Evolutionary conservation across 768 basidiomycete species (phyloP).

Genomic region (Tricholoma matsutake): DNA sequence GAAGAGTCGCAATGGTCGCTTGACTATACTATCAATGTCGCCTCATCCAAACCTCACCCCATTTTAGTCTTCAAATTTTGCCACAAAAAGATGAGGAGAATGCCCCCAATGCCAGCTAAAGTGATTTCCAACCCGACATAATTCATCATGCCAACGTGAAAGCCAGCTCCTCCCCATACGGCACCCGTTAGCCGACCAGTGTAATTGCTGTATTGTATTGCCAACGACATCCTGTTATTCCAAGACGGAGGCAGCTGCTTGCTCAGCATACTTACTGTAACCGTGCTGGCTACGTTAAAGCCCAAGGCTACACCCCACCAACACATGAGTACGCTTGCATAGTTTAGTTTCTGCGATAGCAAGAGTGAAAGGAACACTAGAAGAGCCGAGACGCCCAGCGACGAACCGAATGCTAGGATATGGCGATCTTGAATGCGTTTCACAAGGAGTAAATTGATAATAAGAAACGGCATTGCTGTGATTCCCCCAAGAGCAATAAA

Average conservation of each 20-base stretch:
- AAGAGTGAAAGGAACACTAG: constrained; percentile 49
- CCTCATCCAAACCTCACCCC: constrained; percentile 32
- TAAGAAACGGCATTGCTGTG: constrained; percentile 62
- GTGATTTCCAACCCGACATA: constrained; percentile 60
- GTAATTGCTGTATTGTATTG: constrained; percentile 70
- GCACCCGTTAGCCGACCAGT: constrained; percentile 63
- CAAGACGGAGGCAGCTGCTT: constrained; percentile 65
- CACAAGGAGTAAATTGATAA: constrained; percentile 55
- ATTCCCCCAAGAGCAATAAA: constrained; percentile 68
- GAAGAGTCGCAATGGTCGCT: no score
- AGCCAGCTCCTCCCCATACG: constrained; percentile 65
- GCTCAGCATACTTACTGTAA: constrained; percentile 61
- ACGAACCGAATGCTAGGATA: constrained; percentile 50
- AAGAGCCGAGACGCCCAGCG: constrained; percentile 50
- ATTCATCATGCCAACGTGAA: constrained; percentile 55
- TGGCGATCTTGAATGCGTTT: constrained; percentile 58
- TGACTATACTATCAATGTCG: background rate
- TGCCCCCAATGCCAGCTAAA: constrained; percentile 53
- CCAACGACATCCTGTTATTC: constrained; percentile 55
- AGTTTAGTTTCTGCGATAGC: constrained; percentile 35
- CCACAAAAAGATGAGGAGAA: constrained; percentile 58
- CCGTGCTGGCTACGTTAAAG: constrained; percentile 70
- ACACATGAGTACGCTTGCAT: constrained; percentile 44
- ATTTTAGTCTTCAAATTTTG: constrained; percentile 61
- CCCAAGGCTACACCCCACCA: constrained; percentile 67